Evolutionary conservation across 805 yeast genomes (phyloP).

Genomic region (Teunomyces panamensis): DNA sequence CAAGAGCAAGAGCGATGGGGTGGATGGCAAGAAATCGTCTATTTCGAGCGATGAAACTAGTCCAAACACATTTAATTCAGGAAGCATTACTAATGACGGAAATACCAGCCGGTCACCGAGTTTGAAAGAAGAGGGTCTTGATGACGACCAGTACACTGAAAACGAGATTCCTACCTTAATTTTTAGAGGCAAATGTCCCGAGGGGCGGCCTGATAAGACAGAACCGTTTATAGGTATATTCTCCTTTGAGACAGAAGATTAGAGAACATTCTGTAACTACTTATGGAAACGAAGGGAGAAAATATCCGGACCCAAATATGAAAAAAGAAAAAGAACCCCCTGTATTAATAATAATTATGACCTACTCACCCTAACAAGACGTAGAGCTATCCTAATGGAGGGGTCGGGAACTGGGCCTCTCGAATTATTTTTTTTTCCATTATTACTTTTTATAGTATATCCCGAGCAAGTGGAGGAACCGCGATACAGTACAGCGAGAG

Average conservation of each 20-base stretch:
- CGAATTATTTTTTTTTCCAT: neutral
- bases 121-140: slow-evolving; percentile 21
- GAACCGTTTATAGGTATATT: slow-evolving; percentile 57
- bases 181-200: slow-evolving; percentile 52
- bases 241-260: slow-evolving; percentile 46
- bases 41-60: slow-evolving; percentile 2
- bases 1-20: slow-evolving; percentile 13
- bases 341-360: too few relatives aligned
- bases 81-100: neutral
- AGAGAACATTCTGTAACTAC: slow-evolving; percentile 1
- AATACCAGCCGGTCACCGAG: slow-evolving; percentile 5
- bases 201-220: slow-evolving; percentile 48
- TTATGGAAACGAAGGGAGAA: too few relatives aligned
- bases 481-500: neutral
- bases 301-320: too few relatives aligned
- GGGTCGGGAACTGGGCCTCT: too few relatives aligned
- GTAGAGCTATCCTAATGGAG: too few relatives aligned
- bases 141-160: slow-evolving; percentile 32
- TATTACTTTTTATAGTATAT: neutral
- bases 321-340: too few relatives aligned
- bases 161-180: slow-evolving; percentile 46
- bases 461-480: neutral
- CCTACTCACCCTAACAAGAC: too few relatives aligned
- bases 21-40: slow-evolving; percentile 2
- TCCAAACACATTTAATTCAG: neutral